Conservation (phyloP, 805 yeast species). For the Wickerhamiella hasegawae region DNA sequence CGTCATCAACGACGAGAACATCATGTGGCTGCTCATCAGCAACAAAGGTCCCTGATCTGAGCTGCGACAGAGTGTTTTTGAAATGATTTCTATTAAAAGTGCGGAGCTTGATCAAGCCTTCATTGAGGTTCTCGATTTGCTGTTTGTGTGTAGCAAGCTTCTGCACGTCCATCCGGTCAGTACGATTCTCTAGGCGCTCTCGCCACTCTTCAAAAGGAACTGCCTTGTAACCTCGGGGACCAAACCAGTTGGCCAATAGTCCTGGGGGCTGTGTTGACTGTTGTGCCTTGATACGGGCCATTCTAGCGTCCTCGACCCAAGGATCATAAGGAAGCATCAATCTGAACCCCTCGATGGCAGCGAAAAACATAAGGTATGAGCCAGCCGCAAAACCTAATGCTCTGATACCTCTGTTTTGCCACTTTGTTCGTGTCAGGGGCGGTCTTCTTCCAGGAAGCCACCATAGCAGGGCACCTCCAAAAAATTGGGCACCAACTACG, state of each 20-base stretch:
- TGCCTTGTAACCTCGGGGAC: conserved; percentile 43
- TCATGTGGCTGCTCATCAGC: neutral
- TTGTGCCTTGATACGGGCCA: conserved; percentile 25
- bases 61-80: neutral
- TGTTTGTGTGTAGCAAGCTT: neutral
- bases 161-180: neutral
- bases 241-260: conserved; percentile 45
- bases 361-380: conserved; percentile 31
- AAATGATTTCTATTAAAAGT: neutral
- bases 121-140: neutral
- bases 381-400: conserved; percentile 27
- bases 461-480: conserved; percentile 28
- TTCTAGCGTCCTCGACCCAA: conserved; percentile 52
- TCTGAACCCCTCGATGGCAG: conserved; percentile 42
- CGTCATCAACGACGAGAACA: conserved; percentile 1
- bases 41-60: conserved; percentile 1
- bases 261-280: conserved; percentile 31
- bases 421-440: conserved; percentile 8
- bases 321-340: conserved; percentile 36
- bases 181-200: neutral
- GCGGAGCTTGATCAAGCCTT: neutral
- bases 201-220: conserved; percentile 24
- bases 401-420: conserved; percentile 20
- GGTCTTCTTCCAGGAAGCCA: conserved; percentile 11
- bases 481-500: conserved; percentile 36